Base-by-base conservation (phyloP, 148 eudicot species). In the Hydrangea macrophylla region DNA sequence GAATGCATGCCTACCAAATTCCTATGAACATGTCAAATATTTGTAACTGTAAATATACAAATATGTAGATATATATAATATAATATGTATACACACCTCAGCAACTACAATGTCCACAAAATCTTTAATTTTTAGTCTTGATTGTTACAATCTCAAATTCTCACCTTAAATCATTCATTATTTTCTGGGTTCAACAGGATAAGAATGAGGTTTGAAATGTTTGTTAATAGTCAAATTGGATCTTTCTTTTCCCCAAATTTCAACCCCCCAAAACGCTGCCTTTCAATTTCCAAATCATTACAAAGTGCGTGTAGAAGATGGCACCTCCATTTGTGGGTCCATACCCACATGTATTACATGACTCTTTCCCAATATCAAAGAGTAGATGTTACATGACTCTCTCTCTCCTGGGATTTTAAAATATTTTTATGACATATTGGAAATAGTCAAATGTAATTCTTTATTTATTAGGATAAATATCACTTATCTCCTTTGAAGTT, bases 191-290 rank as follows among this genome's bases (percentile, higher is more conserved):
- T 67, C 55, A 39, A 50, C 15, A 25, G 20, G 70, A 31, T 55
- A 37, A 55, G 70, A 55, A 55, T 67, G 61, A 37, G 17, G 40
- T 55, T 55, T 40, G 24, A 67, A 37, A 25, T 20, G 22, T 13
- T 9, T 40, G 17, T 7, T 11, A 6, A 17, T 37, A 61, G 61
- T 67, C 70, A 67, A 67, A 55, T 7, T 50, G 69, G 39, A n/a
- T n/a, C 30, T 55, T 67, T 67, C 6, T 33, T 53, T 32, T 67
- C 17, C n/a, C 64, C 57, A 51, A 48, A 30, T 45, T 42, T 64
- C 55, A 64, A 64, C 67, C 32, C 51, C 68, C 9, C 37, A 64
- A 26, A n/a, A 64, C 30, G 68, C 44, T 20, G 15, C 68, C 57
- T 11, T 48, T 24, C 53, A 39, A 67, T 1, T 39, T 39, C 53